A percentile compares a stretch with the other conserved stretches of the same genome.
phyloP scores from a whole-genome alignment of 441 rosid species.

The Hura crepitans region DNA sequence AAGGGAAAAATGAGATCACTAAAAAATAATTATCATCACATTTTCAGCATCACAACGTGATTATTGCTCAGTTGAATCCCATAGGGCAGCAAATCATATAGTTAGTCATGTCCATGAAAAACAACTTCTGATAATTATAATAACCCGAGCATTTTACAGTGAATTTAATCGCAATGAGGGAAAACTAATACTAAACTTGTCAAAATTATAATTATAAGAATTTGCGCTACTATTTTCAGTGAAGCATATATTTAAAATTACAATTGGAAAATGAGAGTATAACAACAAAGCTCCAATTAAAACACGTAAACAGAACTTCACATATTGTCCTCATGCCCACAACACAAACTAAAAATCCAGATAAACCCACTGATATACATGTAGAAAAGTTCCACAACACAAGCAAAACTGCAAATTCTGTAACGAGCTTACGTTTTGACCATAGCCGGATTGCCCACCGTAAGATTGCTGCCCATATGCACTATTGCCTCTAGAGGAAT shows the following conservation, averaged over 20 bases:
- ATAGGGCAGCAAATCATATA: not conserved
- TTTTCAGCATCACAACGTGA: not conserved
- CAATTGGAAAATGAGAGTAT: not conserved
- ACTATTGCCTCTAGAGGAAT: slow-evolving; percentile 64
- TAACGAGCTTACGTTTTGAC: slow-evolving; percentile 60
- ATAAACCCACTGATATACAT: not conserved
- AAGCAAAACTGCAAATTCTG: not conserved
- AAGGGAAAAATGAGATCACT: not conserved
- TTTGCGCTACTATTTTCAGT: not conserved
- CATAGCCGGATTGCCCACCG: slow-evolving; percentile 68
- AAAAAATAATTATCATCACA: not conserved
- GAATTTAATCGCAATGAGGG: not conserved
- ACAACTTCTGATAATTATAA: not conserved
- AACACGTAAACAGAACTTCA: not conserved
- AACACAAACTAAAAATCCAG: not conserved
- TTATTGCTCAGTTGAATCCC: not conserved
- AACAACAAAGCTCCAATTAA: not conserved
- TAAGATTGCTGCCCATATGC: slow-evolving; percentile 75
- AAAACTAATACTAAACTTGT: not conserved
- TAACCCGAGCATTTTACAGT: not conserved
- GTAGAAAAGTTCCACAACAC: not conserved
- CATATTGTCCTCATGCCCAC: not conserved
- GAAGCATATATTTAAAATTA: not conserved
- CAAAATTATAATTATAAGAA: not conserved
- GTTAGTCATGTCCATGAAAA: not conserved